Conservation (phyloP, 768 basidiomycete species). For the Rubroboletus pulcherrimus region DNA sequence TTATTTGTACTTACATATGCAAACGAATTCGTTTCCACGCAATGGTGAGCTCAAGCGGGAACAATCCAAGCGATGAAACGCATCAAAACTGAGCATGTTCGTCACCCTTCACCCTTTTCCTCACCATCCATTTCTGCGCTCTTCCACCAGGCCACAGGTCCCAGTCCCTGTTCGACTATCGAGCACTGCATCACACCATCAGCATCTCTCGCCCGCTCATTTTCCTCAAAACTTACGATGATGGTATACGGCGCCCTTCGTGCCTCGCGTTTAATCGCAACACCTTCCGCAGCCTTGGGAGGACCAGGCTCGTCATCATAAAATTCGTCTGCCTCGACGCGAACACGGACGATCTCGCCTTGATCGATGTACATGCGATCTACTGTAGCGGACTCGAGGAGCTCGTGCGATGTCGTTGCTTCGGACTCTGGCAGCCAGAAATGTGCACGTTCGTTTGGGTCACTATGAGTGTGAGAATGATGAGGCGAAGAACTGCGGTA, state of each 20-base stretch:
- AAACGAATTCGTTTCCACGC: background rate
- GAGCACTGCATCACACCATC: conserved; percentile 55
- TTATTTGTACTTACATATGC: conserved; percentile 1
- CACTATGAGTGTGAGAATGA: conserved; percentile 39
- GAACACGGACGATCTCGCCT: conserved; percentile 70
- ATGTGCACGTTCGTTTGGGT: conserved; percentile 76
- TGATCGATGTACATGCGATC: conserved; percentile 81
- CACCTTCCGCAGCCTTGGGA: conserved; percentile 69
- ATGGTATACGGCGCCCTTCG: conserved; percentile 65
- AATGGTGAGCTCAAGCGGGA: background rate
- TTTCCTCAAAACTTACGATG: conserved; percentile 42
- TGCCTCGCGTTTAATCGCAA: conserved; percentile 48
- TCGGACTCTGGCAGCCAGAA: conserved; percentile 75
- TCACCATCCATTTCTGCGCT: conserved; percentile 41
- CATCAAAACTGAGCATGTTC: background rate
- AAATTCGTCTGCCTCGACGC: conserved; percentile 79
- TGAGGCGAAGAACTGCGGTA: background rate
- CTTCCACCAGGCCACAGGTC: conserved; percentile 75
- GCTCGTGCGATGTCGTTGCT: conserved; percentile 48
- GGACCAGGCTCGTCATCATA: conserved; percentile 86
- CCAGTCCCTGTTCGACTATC: conserved; percentile 79
- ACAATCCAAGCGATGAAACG: background rate
- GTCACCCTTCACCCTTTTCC: conserved; percentile 38
- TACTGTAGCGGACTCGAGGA: conserved; percentile 62
- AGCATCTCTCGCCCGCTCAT: background rate